Evolutionary conservation across 495 filamentous ascomycete genomes (phyloP).

Genomic region (Aspergillus funiculosus): DNA sequence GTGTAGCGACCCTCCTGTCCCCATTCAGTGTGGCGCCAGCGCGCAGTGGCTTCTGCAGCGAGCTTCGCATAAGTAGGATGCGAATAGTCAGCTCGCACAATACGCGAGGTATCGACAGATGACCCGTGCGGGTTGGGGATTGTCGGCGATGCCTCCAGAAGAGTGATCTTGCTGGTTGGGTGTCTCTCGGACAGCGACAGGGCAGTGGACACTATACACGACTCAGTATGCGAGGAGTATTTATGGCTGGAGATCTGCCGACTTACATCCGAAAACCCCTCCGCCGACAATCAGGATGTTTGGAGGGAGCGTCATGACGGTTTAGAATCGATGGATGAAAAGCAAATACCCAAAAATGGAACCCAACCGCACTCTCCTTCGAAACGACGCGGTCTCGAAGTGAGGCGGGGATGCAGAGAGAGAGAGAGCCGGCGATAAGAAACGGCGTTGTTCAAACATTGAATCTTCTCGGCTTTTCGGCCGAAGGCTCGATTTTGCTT

Average conservation of each 20-base stretch:
- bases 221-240: constrained; percentile 14
- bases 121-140: constrained; percentile 67
- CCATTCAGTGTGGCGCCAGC: constrained; percentile 62
- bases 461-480: not conserved
- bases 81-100: constrained; percentile 78
- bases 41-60: constrained; percentile 56
- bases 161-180: constrained; percentile 50
- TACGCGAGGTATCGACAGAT: constrained; percentile 69
- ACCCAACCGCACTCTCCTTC: no score
- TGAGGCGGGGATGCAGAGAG: not conserved
- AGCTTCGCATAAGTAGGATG: constrained; percentile 66
- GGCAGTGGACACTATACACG: constrained; percentile 56
- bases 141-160: constrained; percentile 61
- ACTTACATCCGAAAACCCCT: constrained; percentile 67
- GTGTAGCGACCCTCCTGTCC: constrained; percentile 65
- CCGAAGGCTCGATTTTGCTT: not conserved
- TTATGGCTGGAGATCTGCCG: not conserved
- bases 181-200: constrained; percentile 56
- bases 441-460: no score
- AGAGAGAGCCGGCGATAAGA: not conserved
- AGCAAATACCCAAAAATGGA: no score
- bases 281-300: constrained; percentile 71
- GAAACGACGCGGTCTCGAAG: not conserved
- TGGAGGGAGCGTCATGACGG: constrained; percentile 35
- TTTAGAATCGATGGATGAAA: not conserved